Evolutionary conservation across 345 rosid species (phyloP).

Genomic region (Acer saccharum): DNA sequence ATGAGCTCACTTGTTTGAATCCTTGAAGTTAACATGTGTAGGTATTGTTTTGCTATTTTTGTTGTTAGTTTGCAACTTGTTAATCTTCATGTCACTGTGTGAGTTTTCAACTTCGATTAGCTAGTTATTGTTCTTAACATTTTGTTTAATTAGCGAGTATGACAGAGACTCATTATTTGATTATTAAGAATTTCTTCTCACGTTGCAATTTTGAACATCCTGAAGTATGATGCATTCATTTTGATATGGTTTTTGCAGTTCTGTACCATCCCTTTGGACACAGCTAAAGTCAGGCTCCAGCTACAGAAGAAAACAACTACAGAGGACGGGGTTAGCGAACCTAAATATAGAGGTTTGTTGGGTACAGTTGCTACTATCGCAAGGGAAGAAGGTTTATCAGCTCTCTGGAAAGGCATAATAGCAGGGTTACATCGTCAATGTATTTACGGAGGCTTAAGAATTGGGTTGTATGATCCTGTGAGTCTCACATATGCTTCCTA

Average conservation of each 20-base stretch:
- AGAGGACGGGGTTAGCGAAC: constrained; percentile 50
- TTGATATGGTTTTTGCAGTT: constrained; percentile 49
- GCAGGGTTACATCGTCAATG: constrained; percentile 96
- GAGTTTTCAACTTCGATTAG: background rate
- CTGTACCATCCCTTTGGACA: constrained; percentile 88
- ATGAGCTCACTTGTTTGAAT: background rate
- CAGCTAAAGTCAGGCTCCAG: constrained; percentile 97
- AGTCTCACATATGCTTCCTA: constrained; percentile 32
- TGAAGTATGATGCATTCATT: background rate
- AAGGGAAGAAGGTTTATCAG: constrained; percentile 77
- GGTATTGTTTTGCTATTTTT: background rate
- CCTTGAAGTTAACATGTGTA: background rate
- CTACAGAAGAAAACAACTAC: constrained; percentile 69
- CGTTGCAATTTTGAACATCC: background rate
- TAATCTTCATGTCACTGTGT: background rate
- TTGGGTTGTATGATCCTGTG: constrained; percentile 93
- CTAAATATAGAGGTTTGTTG: constrained; percentile 76
- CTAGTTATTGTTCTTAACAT: background rate
- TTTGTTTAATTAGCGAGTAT: background rate
- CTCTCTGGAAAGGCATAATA: constrained; percentile 90
- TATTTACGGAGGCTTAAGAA: constrained; percentile 87
- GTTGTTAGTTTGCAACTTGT: background rate
- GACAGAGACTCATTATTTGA: background rate
- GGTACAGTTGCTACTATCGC: constrained; percentile 85
- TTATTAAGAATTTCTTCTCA: background rate